Evolutionary conservation across 2,329 filamentous ascomycete genomes (phyloP), one percentile per base, ranked within the genome.

Genomic region (Cytospora paraplurivora): DNA sequence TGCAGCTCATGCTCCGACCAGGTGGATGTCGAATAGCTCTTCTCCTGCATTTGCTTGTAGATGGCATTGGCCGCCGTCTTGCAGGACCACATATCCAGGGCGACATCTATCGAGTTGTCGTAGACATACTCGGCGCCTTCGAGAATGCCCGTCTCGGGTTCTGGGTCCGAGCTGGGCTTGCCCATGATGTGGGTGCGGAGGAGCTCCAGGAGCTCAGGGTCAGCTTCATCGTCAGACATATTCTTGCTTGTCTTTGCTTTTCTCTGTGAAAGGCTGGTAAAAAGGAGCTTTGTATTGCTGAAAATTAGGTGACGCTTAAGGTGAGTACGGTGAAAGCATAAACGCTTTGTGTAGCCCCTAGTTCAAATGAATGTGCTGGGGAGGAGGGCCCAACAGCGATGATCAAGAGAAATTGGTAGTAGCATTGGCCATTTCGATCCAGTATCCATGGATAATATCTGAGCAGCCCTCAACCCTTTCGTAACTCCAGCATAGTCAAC

Each of bases 1-100:
- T 99, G 95, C 47, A 99, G 81, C 73, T 95, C 91, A 75, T 98
- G 93, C 71, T 90, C 84, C 15, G 91, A 86, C 95, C 95, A 99
- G 10, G 87, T 90, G 66, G 90, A 85, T 0, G 91, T 92, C 5
- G 91, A 95, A 77, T 96, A 98, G 44, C 82, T 79, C 72, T 92
- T 92, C 74, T 88, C 83, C 74, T 92, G 85, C 92, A 99, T 98
- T 74, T 91, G 84, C 11, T 82, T 77, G 76, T 91, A 89, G 69
- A 99, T 94, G 57, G 81, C 85, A 66, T 87, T 85, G 13, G 95
- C 95, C 0, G 96, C 94, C 37, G 83, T 83, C 76, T 95, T 96
- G 59, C 90, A 93, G 56, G 90, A 88, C 62, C 85, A 83, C 81
- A 93, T 93, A 72, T 94, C 90, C 51, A 99, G 81, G 12, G 92